These are phyloP conservation scores for Dipteronia dyeriana DNA, from an alignment of 345 rosid genomes.

Conservation along the genomic window DNA sequence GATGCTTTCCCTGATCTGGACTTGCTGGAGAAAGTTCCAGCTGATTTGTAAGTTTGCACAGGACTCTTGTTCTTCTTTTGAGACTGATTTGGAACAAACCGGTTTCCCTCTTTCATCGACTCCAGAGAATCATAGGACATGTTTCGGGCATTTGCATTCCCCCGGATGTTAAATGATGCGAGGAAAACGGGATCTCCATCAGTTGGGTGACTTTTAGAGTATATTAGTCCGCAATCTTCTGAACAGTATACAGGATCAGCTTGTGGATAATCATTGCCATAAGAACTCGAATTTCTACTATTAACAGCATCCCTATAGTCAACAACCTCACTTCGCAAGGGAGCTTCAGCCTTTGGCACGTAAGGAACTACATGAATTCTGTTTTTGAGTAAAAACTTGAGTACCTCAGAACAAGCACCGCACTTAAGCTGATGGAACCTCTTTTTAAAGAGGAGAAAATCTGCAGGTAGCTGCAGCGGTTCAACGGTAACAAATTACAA, in stretches of 20 bases:
- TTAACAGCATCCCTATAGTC: conserved; percentile 25
- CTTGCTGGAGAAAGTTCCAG: conserved; percentile 31
- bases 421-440: conserved; percentile 72
- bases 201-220: conserved; percentile 29
- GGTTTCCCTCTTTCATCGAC: conserved; percentile 33
- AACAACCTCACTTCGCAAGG: conserved; percentile 40
- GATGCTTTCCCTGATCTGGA: conserved; percentile 32
- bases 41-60: conserved; percentile 29
- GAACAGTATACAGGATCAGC: conserved; percentile 37
- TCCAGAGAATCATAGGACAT: conserved; percentile 19
- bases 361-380: conserved; percentile 60
- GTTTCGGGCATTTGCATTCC: conserved; percentile 17
- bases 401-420: conserved; percentile 64
- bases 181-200: conserved; percentile 32
- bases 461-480: conserved; percentile 69
- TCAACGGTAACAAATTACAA: conserved; percentile 60
- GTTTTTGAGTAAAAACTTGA: conserved; percentile 61
- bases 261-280: conserved; percentile 18
- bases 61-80: conserved; percentile 29
- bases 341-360: conserved; percentile 22
- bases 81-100: conserved; percentile 26
- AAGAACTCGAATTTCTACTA: conserved; percentile 19
- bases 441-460: conserved; percentile 68
- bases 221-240: conserved; percentile 36
- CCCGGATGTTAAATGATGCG: conserved; percentile 21